Base-by-base conservation (phyloP, 139 green algal species). In the Chlamydomonas eustigma region DNA sequence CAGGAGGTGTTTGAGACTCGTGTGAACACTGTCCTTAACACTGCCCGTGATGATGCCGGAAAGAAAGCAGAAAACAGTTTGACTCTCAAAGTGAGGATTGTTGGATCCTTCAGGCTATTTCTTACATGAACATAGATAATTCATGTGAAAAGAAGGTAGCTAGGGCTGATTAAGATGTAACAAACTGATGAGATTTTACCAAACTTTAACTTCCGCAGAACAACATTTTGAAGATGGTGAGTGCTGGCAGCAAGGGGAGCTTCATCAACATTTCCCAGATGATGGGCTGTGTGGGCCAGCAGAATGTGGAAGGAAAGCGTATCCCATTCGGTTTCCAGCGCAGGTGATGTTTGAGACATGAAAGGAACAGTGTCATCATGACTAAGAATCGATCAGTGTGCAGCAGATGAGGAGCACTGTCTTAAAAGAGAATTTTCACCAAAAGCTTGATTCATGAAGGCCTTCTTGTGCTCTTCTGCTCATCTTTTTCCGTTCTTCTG, bases 191-290 rank as follows among this genome's bases (percentile, higher is more conserved):
- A 63, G 22, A 63, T 22, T 24, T 22, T 24, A 63, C 50, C 50
- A 22, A 63, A 63, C 50, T 63, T 63, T 24, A 63, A 22, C 50
- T 63, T 28, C 63, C 32, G 63, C 63, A 70, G 63, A 99, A 99
- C 91, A 98, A 99, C 83, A 93, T 99, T 30, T 95, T 98, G 81
- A 92, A 92, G 80, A 99, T 99, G 96, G 94, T 98, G 36, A 95
- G 89, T 2, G 92, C 92, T 6, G 95, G 95, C 30, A 66, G 58
- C 81, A 99, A 99, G 90, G 96, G 96, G 36, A 97, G 90, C 36
- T 97, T 97, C 90, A 97, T 99, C 87, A 99, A 99, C 90, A 99
- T 99, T 85, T 98, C 94, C 2, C 93, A 98, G 94, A 99, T 99
- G 95, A 97, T 97, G 88, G 96, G 95, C 0, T 99, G 96, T 74